phyloP scores from a whole-genome alignment of 169 alveolate species.

The Amoebophrya sp. region DNA sequence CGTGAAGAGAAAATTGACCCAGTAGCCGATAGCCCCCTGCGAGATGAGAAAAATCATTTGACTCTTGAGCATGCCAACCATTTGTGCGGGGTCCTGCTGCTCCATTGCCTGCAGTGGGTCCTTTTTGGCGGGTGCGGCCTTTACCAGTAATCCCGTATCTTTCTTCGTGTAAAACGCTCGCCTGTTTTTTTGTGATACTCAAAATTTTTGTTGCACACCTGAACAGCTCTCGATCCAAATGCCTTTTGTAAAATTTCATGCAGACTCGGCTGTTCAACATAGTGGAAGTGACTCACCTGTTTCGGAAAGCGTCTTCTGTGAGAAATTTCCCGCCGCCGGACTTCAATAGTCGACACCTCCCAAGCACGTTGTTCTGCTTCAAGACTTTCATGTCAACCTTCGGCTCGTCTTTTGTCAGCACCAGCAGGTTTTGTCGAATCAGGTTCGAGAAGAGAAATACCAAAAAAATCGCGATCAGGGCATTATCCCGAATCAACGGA shows the following conservation, averaged over 20 bases:
- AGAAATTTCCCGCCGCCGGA: not conserved
- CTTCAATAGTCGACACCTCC: not conserved
- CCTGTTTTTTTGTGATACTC: not conserved
- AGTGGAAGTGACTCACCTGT: not conserved
- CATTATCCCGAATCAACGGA: slow-evolving; percentile 49
- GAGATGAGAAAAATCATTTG: slow-evolving; percentile 63
- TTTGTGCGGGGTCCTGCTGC: slow-evolving; percentile 50
- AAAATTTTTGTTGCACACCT: slow-evolving; percentile 12
- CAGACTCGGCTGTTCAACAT: too few relatives aligned
- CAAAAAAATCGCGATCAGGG: slow-evolving; percentile 54
- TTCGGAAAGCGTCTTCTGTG: not conserved
- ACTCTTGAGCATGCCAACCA: slow-evolving; percentile 60
- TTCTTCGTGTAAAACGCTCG: not conserved
- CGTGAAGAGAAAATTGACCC: slow-evolving; percentile 59
- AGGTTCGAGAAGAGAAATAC: slow-evolving; percentile 50
- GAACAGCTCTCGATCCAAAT: slow-evolving; percentile 23
- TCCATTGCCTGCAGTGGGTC: slow-evolving; percentile 38
- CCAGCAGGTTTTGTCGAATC: slow-evolving; percentile 51
- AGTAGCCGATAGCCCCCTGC: slow-evolving; percentile 66
- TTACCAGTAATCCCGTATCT: not conserved
- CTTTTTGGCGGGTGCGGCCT: not conserved
- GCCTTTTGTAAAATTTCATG: not conserved
- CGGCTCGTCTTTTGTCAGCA: slow-evolving; percentile 36
- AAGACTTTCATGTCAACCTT: slow-evolving; percentile 47
- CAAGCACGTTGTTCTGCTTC: slow-evolving; percentile 39